Base-by-base conservation (phyloP, 2,329 filamentous ascomycete species). In the Raffaelea deltoideospora region DNA sequence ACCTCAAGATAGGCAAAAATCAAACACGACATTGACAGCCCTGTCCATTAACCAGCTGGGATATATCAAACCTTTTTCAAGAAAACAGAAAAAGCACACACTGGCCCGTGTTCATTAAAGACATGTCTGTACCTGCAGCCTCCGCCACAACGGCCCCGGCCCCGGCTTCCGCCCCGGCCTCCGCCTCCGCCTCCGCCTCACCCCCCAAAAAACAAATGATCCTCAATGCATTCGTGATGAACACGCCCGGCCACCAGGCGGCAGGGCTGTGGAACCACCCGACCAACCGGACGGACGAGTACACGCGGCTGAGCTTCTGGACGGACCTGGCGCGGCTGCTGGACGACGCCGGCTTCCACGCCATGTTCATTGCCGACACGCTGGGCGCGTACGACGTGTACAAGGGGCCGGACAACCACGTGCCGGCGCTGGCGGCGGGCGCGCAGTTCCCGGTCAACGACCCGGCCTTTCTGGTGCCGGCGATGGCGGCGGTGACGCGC, bases 181-280 rank as follows among this genome's bases (percentile, higher is more conserved):
- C 23, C 13, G 23, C 23, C n/a, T n/a, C n/a, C n/a, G n/a, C n/a
- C n/a, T n/a, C n/a, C n/a, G n/a, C n/a, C n/a, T n/a, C n/a, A n/a
- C n/a, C n/a, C n/a, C n/a, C n/a, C 11, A 37, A 28, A 47, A 62
- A 61, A 46, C 53, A 51, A 37, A 45, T 62, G 24, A 57, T 63
- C 34, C 48, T 63, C 43, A 63, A 63, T 45, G 59, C 59, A 1
- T 63, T 63, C 38, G 59, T 62, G 22, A 41, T 43, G 43, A 41
- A 40, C 33, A 38, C 39, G 6, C 39, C 39, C 10, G 43, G 35
- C 37, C 43, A 45, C 39, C 35, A 37, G 31, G 33, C 43, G 5
- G 34, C 43, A 9, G 41, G 41, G 4, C 38, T 43, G 18, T 44
- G 43, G 43, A 33, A 35, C 18, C 43, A 44, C 33, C 41, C 41